Percentiles rank a stretch among this genome's conserved stretches.
Conservation (phyloP, 768 basidiomycete species). For the Leccinum truebloodii region DNA sequence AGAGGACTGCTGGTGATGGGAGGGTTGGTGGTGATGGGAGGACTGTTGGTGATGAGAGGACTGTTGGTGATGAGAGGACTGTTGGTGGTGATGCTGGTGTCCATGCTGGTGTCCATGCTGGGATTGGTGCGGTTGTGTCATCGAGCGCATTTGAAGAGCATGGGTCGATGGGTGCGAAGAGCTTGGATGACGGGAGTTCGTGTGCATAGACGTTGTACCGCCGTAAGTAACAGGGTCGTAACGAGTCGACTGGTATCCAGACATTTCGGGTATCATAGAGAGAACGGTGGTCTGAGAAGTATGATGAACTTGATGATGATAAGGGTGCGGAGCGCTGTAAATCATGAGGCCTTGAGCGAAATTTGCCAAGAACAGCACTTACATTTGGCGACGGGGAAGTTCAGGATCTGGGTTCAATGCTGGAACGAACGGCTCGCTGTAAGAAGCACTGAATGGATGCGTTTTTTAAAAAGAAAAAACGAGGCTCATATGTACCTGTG, state of each 20-base stretch:
- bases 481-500: constrained; percentile 34
- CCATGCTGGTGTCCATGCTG: constrained; percentile 2
- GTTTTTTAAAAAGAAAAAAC: neutral
- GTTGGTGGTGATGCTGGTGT: neutral
- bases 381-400: constrained; percentile 48
- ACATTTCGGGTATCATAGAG: constrained; percentile 60
- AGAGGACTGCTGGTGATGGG: constrained; percentile 24
- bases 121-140: constrained; percentile 45
- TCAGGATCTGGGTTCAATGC: constrained; percentile 48
- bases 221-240: constrained; percentile 53
- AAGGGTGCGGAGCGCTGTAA: constrained; percentile 44
- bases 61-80: constrained; percentile 20
- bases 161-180: constrained; percentile 30
- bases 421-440: constrained; percentile 48
- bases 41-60: neutral
- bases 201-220: constrained; percentile 32
- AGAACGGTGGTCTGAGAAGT: constrained; percentile 46
- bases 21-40: neutral
- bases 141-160: constrained; percentile 49
- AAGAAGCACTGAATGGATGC: constrained; percentile 9
- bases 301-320: constrained; percentile 47
- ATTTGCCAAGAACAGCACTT: constrained; percentile 25
- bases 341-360: constrained; percentile 17
- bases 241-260: constrained; percentile 50
- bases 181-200: constrained; percentile 42